These are phyloP conservation scores for Juncus inflexus DNA, from an alignment of 176 grass and related monocot genomes.

Conservation along the genomic window DNA sequence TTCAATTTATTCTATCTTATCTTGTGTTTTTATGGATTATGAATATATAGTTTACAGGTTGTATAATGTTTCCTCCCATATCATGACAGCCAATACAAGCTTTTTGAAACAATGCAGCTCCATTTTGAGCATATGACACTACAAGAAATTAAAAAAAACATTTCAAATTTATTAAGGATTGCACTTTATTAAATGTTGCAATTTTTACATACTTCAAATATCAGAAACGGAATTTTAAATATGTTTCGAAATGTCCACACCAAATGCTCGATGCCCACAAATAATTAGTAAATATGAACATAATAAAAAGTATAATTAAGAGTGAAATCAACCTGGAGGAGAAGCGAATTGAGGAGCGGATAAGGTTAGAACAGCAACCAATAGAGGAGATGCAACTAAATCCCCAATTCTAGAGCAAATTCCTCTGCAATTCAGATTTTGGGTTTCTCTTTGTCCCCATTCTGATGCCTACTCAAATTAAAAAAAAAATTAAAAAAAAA, in stretches of 20 bases:
- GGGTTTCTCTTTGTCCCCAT: not conserved
- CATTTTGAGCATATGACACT: conserved; percentile 52
- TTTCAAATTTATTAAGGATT: not conserved
- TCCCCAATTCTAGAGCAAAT: conserved; percentile 13
- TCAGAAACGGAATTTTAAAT: conserved; percentile 2
- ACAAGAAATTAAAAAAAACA: not conserved
- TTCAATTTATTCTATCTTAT: conserved; percentile 1
- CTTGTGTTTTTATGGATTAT: not conserved
- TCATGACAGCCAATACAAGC: conserved; percentile 94
- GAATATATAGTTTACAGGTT: conserved; percentile 43
- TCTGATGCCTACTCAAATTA: not conserved
- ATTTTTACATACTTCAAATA: not conserved
- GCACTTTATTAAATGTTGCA: not conserved
- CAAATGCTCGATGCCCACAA: not conserved
- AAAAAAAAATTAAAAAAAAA: not conserved
- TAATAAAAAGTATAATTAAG: not conserved
- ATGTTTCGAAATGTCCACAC: conserved; percentile 4
- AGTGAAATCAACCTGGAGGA: conserved; percentile 41
- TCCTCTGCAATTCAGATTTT: not conserved
- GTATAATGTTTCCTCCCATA: conserved; percentile 87
- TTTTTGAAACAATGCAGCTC: conserved; percentile 60
- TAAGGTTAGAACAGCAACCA: conserved; percentile 52
- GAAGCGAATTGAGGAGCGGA: conserved; percentile 22
- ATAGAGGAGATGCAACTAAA: conserved; percentile 28
- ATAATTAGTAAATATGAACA: not conserved